These are phyloP conservation scores for Acacia concinna DNA, from an alignment of 331 rosid genomes.

Conservation along the genomic window DNA sequence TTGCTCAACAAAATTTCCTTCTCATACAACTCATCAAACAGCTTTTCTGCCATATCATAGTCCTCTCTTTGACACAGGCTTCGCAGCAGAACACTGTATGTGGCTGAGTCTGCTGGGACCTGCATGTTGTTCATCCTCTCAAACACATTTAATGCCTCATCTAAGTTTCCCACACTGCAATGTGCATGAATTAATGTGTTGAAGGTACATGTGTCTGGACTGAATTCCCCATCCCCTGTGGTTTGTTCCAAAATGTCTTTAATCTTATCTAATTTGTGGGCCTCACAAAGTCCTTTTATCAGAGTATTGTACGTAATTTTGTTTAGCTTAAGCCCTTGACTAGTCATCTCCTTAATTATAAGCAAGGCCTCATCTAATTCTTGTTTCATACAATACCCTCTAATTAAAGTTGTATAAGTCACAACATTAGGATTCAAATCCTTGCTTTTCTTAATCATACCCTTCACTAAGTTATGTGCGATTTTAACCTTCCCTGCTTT, in stretches of 20 bases:
- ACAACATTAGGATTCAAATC: slow-evolving; percentile 69
- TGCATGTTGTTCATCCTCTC: slow-evolving; percentile 55
- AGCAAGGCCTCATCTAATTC: slow-evolving; percentile 58
- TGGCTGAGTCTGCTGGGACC: slow-evolving; percentile 66
- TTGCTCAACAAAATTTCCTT: slow-evolving; percentile 54
- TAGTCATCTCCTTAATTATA: slow-evolving; percentile 68
- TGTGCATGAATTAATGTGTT: slow-evolving; percentile 66
- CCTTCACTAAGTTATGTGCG: slow-evolving; percentile 68
- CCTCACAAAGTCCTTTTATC: slow-evolving; percentile 76
- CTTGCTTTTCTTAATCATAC: slow-evolving; percentile 56
- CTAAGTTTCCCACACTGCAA: slow-evolving; percentile 55
- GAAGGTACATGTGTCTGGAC: slow-evolving; percentile 70
- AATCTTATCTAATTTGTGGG: slow-evolving; percentile 48
- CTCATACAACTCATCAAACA: slow-evolving; percentile 57
- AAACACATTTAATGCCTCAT: slow-evolving; percentile 65
- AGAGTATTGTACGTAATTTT: slow-evolving; percentile 64
- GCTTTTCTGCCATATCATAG: slow-evolving; percentile 53
- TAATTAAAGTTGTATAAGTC: slow-evolving; percentile 73
- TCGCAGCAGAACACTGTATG: slow-evolving; percentile 62
- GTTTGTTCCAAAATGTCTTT: slow-evolving; percentile 51
- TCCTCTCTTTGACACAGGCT: slow-evolving; percentile 56
- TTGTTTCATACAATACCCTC: slow-evolving; percentile 65
- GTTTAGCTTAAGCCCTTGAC: slow-evolving; percentile 55
- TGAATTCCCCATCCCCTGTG: slow-evolving; percentile 41
- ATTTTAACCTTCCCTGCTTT: slow-evolving; percentile 61